Conservation (phyloP, 1,284 basidiomycete genomes). For the Cryptococcus sp. region DNA sequence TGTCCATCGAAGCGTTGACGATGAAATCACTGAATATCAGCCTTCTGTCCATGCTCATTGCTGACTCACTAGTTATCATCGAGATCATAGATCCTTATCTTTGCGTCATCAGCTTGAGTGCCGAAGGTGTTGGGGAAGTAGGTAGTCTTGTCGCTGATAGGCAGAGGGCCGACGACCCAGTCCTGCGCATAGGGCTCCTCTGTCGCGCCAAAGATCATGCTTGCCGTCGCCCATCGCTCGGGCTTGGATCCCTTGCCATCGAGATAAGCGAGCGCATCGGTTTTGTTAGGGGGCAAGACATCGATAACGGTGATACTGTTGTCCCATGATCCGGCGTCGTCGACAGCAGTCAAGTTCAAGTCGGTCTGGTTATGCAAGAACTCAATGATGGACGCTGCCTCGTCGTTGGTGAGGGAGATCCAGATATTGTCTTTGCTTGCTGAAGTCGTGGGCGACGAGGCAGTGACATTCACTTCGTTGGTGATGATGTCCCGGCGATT, state of each 20-base stretch:
- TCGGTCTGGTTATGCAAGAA: slow-evolving; percentile 34
- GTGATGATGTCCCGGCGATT: slow-evolving; percentile 4
- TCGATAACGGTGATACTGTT: slow-evolving; percentile 43
- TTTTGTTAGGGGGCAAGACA: slow-evolving; percentile 40
- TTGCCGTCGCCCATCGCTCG: slow-evolving; percentile 33
- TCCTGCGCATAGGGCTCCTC: slow-evolving; percentile 45
- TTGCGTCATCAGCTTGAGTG: slow-evolving; percentile 20
- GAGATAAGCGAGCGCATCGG: slow-evolving; percentile 32
- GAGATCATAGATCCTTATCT: slow-evolving; percentile 29
- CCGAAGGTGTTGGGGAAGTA: slow-evolving; percentile 22
- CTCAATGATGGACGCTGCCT: slow-evolving; percentile 33
- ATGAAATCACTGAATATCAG: slow-evolving; percentile 10
- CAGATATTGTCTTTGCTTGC: slow-evolving; percentile 44
- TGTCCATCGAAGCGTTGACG: slow-evolving; percentile 9
- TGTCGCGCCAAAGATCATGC: slow-evolving; percentile 35
- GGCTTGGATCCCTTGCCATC: slow-evolving; percentile 27
- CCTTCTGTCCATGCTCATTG: background rate
- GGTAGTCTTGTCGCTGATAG: slow-evolving; percentile 16
- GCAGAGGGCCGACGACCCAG: slow-evolving; percentile 43
- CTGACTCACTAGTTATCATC: slow-evolving; percentile 19
- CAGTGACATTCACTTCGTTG: slow-evolving; percentile 16
- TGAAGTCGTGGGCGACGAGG: slow-evolving; percentile 19
- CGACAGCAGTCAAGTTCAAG: slow-evolving; percentile 44
- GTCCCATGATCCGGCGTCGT: slow-evolving; percentile 39
- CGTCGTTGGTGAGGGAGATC: slow-evolving; percentile 31